Percentiles rank a stretch among this genome's conserved stretches.
These are phyloP conservation scores for Kalmanozyma brasiliensis DNA, from an alignment of 1,284 basidiomycete species.

Conservation along the genomic window DNA sequence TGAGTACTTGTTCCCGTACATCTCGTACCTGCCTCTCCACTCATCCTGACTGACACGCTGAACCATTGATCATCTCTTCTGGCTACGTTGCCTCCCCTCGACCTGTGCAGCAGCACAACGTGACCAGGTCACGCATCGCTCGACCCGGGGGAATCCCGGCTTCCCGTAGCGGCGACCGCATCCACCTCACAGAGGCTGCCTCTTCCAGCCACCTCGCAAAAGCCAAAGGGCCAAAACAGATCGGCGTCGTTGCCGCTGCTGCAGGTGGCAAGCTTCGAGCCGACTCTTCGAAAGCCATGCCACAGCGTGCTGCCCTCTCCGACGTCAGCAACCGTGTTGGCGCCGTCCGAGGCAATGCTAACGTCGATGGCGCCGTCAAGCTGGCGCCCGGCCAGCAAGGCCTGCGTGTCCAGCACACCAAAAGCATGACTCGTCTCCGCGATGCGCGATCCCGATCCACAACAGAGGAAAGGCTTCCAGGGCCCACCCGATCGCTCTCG, in stretches of 20 bases:
- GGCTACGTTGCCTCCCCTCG: not conserved
- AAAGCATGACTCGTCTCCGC: constrained; percentile 44
- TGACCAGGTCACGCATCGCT: constrained; percentile 33
- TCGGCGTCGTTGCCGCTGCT: constrained; percentile 11
- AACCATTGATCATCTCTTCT: not conserved
- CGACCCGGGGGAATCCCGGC: constrained; percentile 45
- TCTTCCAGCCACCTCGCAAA: constrained; percentile 31
- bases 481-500: constrained; percentile 25
- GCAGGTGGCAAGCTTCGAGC: constrained; percentile 23
- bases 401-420: constrained; percentile 33
- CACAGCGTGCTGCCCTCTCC: constrained; percentile 37
- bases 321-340: constrained; percentile 49
- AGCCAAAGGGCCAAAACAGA: constrained; percentile 24
- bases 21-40: not conserved
- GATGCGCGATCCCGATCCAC: constrained; percentile 35
- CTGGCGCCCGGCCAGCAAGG: constrained; percentile 32
- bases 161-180: constrained; percentile 46
- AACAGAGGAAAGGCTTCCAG: constrained; percentile 22
- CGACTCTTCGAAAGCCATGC: constrained; percentile 22
- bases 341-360: constrained; percentile 4
- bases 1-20: constrained; percentile 4
- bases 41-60: constrained; percentile 2
- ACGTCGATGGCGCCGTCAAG: constrained; percentile 24
- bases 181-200: constrained; percentile 40
- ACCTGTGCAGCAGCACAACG: constrained; percentile 24